Conservation (phyloP, 139 green algal genomes). For the Nannochloris sp. region DNA sequence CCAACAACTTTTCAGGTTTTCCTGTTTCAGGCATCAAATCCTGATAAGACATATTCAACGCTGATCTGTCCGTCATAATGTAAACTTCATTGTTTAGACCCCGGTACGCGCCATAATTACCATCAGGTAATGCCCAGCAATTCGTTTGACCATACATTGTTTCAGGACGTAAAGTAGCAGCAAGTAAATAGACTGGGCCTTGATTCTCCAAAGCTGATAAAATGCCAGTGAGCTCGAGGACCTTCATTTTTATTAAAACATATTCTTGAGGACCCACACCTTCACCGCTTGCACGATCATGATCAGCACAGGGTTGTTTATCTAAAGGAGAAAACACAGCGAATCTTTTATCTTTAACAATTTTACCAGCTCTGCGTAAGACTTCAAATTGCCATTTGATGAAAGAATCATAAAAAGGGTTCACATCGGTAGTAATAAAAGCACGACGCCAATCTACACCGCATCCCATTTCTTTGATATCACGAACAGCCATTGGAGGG, state of each 20-base stretch:
- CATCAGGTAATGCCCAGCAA: slow-evolving; percentile 93
- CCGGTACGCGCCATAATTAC: slow-evolving; percentile 76
- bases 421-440: slow-evolving; percentile 98
- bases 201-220: slow-evolving; percentile 55
- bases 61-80: slow-evolving; percentile 77
- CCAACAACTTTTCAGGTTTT: slow-evolving; percentile 64
- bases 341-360: slow-evolving; percentile 95
- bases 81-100: slow-evolving; percentile 78
- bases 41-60: slow-evolving; percentile 92
- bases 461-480: slow-evolving; percentile 90
- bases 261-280: slow-evolving; percentile 93
- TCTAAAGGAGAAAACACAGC: slow-evolving; percentile 93
- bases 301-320: slow-evolving; percentile 90
- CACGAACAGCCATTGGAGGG: slow-evolving; percentile 74
- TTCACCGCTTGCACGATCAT: slow-evolving; percentile 89
- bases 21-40: slow-evolving; percentile 54
- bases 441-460: slow-evolving; percentile 94
- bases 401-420: slow-evolving; percentile 98
- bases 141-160: slow-evolving; percentile 99
- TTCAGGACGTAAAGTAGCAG: slow-evolving; percentile 93
- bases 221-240: slow-evolving; percentile 59
- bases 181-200: slow-evolving; percentile 78
- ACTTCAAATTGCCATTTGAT: slow-evolving; percentile 92
- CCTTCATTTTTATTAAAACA: slow-evolving; percentile 95
- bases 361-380: slow-evolving; percentile 68